Conservation (phyloP, 441 rosid genomes). For the Dalechampia spathulata region DNA sequence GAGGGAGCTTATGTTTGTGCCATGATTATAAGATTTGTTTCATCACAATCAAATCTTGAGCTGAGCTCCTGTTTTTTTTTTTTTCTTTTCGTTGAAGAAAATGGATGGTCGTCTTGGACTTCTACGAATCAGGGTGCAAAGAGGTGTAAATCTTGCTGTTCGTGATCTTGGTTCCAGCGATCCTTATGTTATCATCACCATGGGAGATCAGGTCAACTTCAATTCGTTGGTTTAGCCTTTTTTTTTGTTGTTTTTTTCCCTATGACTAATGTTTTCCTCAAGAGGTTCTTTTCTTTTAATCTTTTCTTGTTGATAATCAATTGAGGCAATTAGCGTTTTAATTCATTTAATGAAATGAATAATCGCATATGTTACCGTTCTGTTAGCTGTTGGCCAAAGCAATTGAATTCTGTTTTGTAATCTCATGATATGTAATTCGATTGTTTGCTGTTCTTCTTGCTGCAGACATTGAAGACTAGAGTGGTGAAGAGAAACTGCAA, state of each 20-base stretch:
- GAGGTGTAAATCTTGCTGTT: slow-evolving; percentile 78
- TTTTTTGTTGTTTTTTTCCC: not conserved
- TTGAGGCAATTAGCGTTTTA: no score
- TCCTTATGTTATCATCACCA: slow-evolving; percentile 71
- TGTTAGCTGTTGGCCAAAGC: not conserved
- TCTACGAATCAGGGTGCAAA: slow-evolving; percentile 58
- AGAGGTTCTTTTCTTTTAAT: not conserved
- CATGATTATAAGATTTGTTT: no score
- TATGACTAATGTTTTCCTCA: not conserved
- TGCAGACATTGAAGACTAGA: slow-evolving; percentile 71
- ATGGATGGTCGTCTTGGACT: slow-evolving; percentile 71
- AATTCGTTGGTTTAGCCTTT: not conserved
- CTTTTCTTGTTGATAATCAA: no score
- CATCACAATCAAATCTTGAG: no score
- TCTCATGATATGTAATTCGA: no score
- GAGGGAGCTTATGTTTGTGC: no score
- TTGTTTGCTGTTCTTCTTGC: not conserved
- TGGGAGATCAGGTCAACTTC: slow-evolving; percentile 57
- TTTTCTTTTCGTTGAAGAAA: not conserved
- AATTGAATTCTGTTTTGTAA: not conserved
- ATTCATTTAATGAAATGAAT: no score
- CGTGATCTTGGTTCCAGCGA: slow-evolving; percentile 82
- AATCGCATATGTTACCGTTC: no score
- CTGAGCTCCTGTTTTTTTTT: not conserved
- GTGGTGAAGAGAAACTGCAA: slow-evolving; percentile 58